Conservation (phyloP, 352 stramenopile genomes). For the Globisporangium perplexum region DNA sequence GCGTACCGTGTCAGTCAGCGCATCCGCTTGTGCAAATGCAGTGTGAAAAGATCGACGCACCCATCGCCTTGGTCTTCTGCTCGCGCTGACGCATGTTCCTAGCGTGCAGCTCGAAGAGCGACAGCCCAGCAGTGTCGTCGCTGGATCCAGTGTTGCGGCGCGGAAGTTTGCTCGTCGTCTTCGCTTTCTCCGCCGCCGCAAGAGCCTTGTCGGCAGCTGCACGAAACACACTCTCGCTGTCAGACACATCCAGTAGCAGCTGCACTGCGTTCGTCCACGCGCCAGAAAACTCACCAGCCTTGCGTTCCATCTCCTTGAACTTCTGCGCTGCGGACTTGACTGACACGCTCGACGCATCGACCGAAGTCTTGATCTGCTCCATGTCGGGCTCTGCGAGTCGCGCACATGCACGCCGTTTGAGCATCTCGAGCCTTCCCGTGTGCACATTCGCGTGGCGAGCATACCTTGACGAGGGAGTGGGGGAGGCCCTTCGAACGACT, state of each 20-base stretch:
- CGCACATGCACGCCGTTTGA: not conserved
- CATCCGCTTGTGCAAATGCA: not conserved
- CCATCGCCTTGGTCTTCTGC: slow-evolving; percentile 11
- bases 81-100: slow-evolving; percentile 12
- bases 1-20: not conserved
- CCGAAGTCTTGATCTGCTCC: slow-evolving; percentile 48
- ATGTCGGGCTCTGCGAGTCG: slow-evolving; percentile 35
- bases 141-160: slow-evolving; percentile 1
- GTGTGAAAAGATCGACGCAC: not conserved
- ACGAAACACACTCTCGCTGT: not conserved
- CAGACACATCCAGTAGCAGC: slow-evolving; percentile 3
- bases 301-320: slow-evolving; percentile 61
- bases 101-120: slow-evolving; percentile 14
- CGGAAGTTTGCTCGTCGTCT: not conserved
- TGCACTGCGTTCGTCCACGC: not conserved
- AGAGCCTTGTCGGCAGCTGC: slow-evolving; percentile 4
- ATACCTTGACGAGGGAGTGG: not conserved
- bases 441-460: not conserved
- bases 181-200: slow-evolving; percentile 3
- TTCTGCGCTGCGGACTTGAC: slow-evolving; percentile 50
- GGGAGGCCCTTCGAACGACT: slow-evolving; percentile 12
- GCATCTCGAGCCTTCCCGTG: not conserved
- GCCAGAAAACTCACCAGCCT: slow-evolving; percentile 25
- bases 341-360: slow-evolving; percentile 43
- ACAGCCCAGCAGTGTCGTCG: slow-evolving; percentile 9